Evolutionary conservation across 257 asterid genomes (phyloP).

Genomic region (Scutellaria galericulata): DNA sequence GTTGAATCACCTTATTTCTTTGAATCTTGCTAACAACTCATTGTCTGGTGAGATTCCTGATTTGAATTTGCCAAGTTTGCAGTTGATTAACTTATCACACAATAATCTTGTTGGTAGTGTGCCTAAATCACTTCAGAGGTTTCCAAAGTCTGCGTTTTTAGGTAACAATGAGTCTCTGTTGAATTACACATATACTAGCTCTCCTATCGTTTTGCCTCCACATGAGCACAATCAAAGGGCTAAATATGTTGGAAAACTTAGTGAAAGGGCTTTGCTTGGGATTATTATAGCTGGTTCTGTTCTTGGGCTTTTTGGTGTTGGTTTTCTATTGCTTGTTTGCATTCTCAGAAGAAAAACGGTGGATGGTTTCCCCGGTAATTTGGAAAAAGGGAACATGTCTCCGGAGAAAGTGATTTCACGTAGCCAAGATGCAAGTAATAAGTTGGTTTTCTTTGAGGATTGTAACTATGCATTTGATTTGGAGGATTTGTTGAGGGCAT

Average conservation of each 20-base stretch:
- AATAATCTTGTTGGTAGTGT: constrained; percentile 75
- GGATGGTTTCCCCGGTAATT: constrained; percentile 60
- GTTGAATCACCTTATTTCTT: constrained; percentile 56
- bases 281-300: constrained; percentile 68
- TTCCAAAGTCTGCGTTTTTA: constrained; percentile 67
- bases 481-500: constrained; percentile 95
- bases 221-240: constrained; percentile 44
- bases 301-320: constrained; percentile 69
- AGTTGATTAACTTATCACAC: constrained; percentile 69
- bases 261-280: constrained; percentile 75
- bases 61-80: constrained; percentile 57
- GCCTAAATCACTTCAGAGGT: constrained; percentile 79
- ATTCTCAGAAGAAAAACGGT: constrained; percentile 50
- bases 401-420: constrained; percentile 80
- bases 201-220: constrained; percentile 63
- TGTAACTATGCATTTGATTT: constrained; percentile 84
- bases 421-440: constrained; percentile 69
- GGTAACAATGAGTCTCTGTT: constrained; percentile 65
- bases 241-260: constrained; percentile 54
- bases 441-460: constrained; percentile 87
- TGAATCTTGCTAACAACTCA: constrained; percentile 77
- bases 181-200: constrained; percentile 37
- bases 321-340: constrained; percentile 69
- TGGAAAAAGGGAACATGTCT: constrained; percentile 77
- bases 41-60: constrained; percentile 76